A percentile compares a stretch with the other conserved stretches of the same genome.
Evolutionary conservation across 495 filamentous ascomycete species (phyloP).

Genomic region (Hypoxylon subgilvum): DNA sequence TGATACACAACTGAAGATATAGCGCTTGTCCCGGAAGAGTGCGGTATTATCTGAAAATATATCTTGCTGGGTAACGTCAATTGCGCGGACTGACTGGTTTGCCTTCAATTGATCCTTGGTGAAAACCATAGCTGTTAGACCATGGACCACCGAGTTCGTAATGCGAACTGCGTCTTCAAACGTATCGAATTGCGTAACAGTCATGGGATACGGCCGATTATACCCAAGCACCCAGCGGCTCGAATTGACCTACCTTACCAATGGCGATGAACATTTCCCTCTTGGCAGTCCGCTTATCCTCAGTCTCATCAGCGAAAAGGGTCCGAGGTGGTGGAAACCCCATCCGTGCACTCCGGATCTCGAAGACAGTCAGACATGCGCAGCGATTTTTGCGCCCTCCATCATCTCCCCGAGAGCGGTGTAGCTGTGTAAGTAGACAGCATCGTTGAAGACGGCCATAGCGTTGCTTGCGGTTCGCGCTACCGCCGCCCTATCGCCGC

Average conservation of each 20-base stretch:
- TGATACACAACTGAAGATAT: too few species aligned
- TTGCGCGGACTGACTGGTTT: conserved; percentile 18
- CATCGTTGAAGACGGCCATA: conserved; percentile 10
- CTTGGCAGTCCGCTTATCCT: conserved; percentile 65
- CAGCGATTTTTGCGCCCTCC: conserved; percentile 66
- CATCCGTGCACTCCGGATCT: conserved; percentile 63
- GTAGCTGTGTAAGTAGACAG: conserved; percentile 47
- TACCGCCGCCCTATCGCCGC: conserved; percentile 10
- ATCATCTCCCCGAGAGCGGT: conserved; percentile 66
- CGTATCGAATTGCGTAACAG: conserved; percentile 41
- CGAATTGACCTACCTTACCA: conserved; percentile 43
- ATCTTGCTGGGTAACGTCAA: conserved; percentile 22
- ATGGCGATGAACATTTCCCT: conserved; percentile 76
- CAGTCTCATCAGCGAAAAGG: conserved; percentile 67
- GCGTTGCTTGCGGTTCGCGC: conserved; percentile 8
- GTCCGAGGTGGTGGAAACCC: conserved; percentile 66
- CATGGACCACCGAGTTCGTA: conserved; percentile 35
- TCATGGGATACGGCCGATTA: conserved; percentile 1
- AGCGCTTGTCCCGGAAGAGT: neutral
- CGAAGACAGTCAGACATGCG: conserved; percentile 51
- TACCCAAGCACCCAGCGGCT: neutral
- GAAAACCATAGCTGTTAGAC: conserved; percentile 17
- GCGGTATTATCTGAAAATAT: neutral
- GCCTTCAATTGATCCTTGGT: conserved; percentile 23
- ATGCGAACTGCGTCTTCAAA: conserved; percentile 41